A percentile compares a stretch with the other conserved stretches of the same genome.
phyloP scores from a whole-genome alignment of 306 rosid species.

The Glycyrrhiza uralensis region DNA sequence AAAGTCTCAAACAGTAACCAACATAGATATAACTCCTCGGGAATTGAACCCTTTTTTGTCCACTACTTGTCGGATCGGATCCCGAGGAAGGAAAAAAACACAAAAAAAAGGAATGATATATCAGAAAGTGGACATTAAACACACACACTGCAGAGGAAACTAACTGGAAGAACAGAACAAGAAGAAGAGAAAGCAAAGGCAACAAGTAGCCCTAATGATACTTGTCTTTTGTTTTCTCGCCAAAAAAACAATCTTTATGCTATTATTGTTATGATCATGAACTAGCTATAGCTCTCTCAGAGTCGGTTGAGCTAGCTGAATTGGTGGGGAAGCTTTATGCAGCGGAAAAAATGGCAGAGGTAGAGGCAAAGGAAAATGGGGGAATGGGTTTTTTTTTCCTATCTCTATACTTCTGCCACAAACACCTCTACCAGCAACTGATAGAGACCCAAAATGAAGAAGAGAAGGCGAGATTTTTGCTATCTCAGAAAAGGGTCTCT shows the following conservation, averaged over 20 bases:
- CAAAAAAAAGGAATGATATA: neutral
- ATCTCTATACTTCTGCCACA: slow-evolving; percentile 32
- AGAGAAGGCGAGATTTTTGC: neutral
- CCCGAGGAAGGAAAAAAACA: slow-evolving; percentile 36
- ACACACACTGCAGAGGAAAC: neutral
- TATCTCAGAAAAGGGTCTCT: slow-evolving; percentile 22
- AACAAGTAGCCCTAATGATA: slow-evolving; percentile 35
- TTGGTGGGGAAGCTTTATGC: slow-evolving; percentile 62
- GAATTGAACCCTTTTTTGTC: slow-evolving; percentile 34
- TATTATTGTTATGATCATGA: neutral
- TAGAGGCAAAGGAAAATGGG: slow-evolving; percentile 23
- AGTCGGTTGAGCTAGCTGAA: slow-evolving; percentile 56
- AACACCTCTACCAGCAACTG: slow-evolving; percentile 57
- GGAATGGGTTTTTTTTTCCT: neutral
- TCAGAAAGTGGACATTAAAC: neutral
- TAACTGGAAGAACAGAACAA: neutral
- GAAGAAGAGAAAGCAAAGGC: neutral
- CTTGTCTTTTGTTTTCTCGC: neutral
- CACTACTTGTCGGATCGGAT: slow-evolving; percentile 45
- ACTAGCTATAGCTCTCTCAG: neutral
- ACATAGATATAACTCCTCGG: slow-evolving; percentile 35
- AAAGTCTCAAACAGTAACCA: slow-evolving; percentile 13
- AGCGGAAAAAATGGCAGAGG: slow-evolving; percentile 41
- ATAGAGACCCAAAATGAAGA: slow-evolving; percentile 40
- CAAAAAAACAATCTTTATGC: neutral